Base-by-base conservation (phyloP, 495 filamentous ascomycete species). In the Rusavskia elegans region DNA sequence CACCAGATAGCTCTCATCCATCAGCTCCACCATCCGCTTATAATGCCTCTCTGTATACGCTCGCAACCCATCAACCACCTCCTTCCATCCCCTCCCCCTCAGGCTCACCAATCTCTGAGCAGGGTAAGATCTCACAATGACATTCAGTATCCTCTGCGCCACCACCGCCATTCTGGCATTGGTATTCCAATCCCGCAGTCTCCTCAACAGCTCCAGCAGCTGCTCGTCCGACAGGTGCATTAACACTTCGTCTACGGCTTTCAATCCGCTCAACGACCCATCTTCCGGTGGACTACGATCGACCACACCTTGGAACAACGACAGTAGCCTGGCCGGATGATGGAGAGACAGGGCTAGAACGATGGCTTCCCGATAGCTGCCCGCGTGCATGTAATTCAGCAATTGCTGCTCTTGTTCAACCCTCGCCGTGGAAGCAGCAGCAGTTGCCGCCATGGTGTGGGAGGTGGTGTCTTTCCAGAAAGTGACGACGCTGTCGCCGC, bases 121-220 rank as follows among this genome's bases (percentile, higher is more conserved):
- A 16, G 85, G 82, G 61, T 95, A 89, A 41, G 76, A 80, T 53
- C 79, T 78, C 52, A 95, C 81, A 13, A 99, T 61, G 16, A 82
- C 78, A 66, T 76, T 80, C 41, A 99, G 67, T n/a, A 97, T 79
- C 44, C 83, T 76, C 68, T 99, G 92, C 7, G 92, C 82, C 27
- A 96, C 80, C 2, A 76, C 74, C 9, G 88, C 81, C n/a, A 85
- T 92, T 52, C 86, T 73, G 0, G 85, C 89, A 55, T 94, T 96
- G 17, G 92, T 93, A 62, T 97, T 97, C 92, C 92, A 97, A 67
- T 97, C 90, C 27, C 93, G 71, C 44, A 96, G 62, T 36, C 92
- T 71, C 19, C 85, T 68, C 9, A 99, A 74, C 16, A 99, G 75
- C 8, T 72, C 70, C 58, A 82, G 86, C 14, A 99, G 74, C 59